These are phyloP conservation scores for Limonomyces culmigenus DNA, from an alignment of 1,284 basidiomycete genomes.

Conservation along the genomic window DNA sequence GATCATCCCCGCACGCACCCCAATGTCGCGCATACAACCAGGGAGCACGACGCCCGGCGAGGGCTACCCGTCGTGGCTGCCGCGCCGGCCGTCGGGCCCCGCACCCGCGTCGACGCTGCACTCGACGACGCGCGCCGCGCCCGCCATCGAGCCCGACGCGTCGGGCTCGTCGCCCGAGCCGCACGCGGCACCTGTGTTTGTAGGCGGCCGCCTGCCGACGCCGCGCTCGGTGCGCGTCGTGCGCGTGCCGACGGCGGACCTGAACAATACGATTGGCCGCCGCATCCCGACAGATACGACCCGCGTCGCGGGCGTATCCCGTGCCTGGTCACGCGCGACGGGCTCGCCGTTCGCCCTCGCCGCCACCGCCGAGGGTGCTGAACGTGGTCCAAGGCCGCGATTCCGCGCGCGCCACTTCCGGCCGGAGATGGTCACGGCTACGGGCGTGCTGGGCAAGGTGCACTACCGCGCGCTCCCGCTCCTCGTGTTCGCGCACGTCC, in stretches of 20 bases:
- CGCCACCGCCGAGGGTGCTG: slow-evolving; percentile 21
- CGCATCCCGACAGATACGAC: slow-evolving; percentile 37
- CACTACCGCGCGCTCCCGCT: slow-evolving; percentile 54
- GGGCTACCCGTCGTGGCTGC: slow-evolving; percentile 69
- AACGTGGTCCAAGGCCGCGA: slow-evolving; percentile 27
- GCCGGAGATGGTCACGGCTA: slow-evolving; percentile 45
- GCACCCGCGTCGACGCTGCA: slow-evolving; percentile 9
- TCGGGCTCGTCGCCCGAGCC: slow-evolving; percentile 22
- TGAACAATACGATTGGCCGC: slow-evolving; percentile 12
- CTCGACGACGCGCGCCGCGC: slow-evolving; percentile 16
- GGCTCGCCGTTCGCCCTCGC: slow-evolving; percentile 29
- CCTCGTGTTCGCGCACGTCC: slow-evolving; percentile 51
- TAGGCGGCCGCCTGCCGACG: slow-evolving; percentile 38
- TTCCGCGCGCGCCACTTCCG: slow-evolving; percentile 49
- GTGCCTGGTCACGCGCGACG: slow-evolving; percentile 47
- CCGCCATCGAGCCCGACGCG: slow-evolving; percentile 13
- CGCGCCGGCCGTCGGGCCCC: slow-evolving; percentile 32
- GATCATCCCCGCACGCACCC: no score
- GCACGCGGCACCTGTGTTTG: slow-evolving; percentile 22
- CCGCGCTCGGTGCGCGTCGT: slow-evolving; percentile 66
- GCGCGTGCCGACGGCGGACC: slow-evolving; percentile 26
- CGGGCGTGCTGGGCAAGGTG: slow-evolving; percentile 32
- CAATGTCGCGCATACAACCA: no score
- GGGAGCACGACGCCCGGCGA: no score
- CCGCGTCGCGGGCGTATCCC: slow-evolving; percentile 16